Conservation (phyloP, 2,329 filamentous ascomycete species). For the Venturia nashicola region DNA sequence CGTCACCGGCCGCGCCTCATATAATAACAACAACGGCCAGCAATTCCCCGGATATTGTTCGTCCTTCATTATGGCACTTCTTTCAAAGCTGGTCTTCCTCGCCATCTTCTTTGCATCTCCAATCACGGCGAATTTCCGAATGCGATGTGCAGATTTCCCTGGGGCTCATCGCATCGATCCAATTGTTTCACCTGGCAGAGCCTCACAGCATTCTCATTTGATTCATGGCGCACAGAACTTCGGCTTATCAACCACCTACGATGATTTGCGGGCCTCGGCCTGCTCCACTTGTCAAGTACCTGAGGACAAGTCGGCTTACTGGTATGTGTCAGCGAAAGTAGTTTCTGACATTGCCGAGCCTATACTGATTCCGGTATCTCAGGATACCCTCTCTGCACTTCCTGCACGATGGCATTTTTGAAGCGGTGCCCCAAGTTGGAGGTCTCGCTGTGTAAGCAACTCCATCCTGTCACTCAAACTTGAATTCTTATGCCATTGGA, state of each 20-base stretch:
- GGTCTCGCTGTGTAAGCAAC: constrained; percentile 70
- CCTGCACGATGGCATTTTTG: constrained; percentile 51
- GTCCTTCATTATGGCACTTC: constrained; percentile 3
- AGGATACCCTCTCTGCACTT: constrained; percentile 68
- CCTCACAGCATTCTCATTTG: constrained; percentile 1
- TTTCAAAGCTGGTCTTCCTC: constrained; percentile 25
- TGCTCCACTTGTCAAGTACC: constrained; percentile 75
- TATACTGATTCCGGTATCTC: background rate
- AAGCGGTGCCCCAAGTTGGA: constrained; percentile 61
- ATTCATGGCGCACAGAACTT: constrained; percentile 33
- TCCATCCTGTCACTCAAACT: background rate
- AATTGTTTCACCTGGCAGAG: background rate
- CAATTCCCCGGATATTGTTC: background rate
- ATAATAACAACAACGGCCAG: background rate
- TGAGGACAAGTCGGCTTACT: constrained; percentile 81
- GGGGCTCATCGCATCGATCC: constrained; percentile 5
- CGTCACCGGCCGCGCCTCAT: background rate
- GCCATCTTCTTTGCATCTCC: background rate
- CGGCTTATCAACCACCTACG: constrained; percentile 41
- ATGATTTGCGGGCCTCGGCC: constrained; percentile 45
- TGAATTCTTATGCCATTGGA: background rate
- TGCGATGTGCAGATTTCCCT: constrained; percentile 3
- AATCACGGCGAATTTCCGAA: background rate
- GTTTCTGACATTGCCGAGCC: background rate
- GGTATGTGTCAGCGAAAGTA: constrained; percentile 22